A percentile compares a stretch with the other conserved stretches of the same genome.
These are phyloP conservation scores for Clonostachys chloroleuca DNA, from an alignment of 2,329 filamentous ascomycete genomes.

Conservation along the genomic window DNA sequence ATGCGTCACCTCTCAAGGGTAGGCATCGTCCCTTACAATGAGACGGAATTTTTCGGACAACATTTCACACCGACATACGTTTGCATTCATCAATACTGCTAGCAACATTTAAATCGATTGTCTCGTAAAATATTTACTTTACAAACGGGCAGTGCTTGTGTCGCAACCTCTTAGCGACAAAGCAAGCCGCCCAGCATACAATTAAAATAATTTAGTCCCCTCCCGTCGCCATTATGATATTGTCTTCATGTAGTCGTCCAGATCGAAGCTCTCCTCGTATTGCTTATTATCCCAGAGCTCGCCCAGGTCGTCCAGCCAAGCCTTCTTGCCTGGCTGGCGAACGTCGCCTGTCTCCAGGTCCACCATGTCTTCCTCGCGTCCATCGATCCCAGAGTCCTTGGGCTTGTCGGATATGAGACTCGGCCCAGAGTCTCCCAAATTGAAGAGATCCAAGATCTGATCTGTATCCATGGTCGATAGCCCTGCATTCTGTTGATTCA, in stretches of 20 bases:
- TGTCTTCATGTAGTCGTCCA: constrained; percentile 91
- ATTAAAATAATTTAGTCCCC: not conserved
- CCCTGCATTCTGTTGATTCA: constrained; percentile 98
- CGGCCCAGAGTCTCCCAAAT: constrained; percentile 73
- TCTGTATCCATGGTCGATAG: constrained; percentile 96
- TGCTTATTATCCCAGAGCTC: constrained; percentile 97
- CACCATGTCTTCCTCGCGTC: constrained; percentile 79
- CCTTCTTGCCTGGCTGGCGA: constrained; percentile 94
- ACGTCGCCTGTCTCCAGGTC: constrained; percentile 91
- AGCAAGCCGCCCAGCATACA: too few species aligned
- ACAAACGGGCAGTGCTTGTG: too few species aligned
- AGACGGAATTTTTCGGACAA: too few species aligned
- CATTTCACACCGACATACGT: too few species aligned
- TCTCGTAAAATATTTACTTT: too few species aligned
- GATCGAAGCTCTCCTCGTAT: constrained; percentile 96
- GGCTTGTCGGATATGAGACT: constrained; percentile 59
- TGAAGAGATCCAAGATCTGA: constrained; percentile 96
- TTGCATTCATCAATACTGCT: too few species aligned
- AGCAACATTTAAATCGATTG: too few species aligned
- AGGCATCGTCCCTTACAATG: too few species aligned
- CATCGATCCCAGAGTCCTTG: constrained; percentile 49
- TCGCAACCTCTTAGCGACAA: too few species aligned
- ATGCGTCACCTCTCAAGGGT: too few species aligned
- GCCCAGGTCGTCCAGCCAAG: constrained; percentile 89
- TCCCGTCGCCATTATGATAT: constrained; percentile 57